Evolutionary conservation across 495 filamentous ascomycete species (phyloP).

Genomic region (Neurospora sp.): DNA sequence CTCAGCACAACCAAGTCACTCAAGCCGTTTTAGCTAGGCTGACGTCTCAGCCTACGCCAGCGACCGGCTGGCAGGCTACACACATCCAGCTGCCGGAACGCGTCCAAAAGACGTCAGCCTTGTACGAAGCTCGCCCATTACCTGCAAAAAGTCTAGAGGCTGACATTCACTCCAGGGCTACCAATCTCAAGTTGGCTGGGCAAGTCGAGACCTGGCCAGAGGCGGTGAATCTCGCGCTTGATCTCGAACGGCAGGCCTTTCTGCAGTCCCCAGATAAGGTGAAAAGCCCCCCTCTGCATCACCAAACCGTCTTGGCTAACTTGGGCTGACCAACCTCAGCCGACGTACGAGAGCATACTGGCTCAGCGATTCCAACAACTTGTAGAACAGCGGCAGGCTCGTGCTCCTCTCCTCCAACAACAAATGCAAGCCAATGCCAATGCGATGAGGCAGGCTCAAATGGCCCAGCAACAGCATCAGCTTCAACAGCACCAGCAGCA

Average conservation of each 20-base stretch:
- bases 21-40: conserved; percentile 2
- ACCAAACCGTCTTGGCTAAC: conserved; percentile 7
- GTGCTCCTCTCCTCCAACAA: conserved; percentile 31
- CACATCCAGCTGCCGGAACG: conserved; percentile 18
- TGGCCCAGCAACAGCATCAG: conserved; percentile 20
- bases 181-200: background rate
- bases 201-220: conserved; percentile 13
- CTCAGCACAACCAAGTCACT: conserved; percentile 10
- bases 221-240: conserved; percentile 21
- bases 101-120: conserved; percentile 21
- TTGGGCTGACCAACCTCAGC: conserved; percentile 15
- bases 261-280: conserved; percentile 33
- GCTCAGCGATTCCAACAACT: conserved; percentile 19
- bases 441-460: conserved; percentile 31
- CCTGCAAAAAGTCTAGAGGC: background rate
- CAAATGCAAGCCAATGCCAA: conserved; percentile 31
- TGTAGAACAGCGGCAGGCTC: conserved; percentile 31
- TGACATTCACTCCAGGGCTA: background rate
- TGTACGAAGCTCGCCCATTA: conserved; percentile 19
- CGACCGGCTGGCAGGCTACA: conserved; percentile 24
- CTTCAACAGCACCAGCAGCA: conserved; percentile 16
- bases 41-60: conserved; percentile 13
- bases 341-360: conserved; percentile 28
- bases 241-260: conserved; percentile 35
- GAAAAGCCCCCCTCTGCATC: conserved; percentile 1